A percentile compares a stretch with the other conserved stretches of the same genome.
Evolutionary conservation across 1,284 basidiomycete species (phyloP).

Genomic region (Chondrostereum purpureum): DNA sequence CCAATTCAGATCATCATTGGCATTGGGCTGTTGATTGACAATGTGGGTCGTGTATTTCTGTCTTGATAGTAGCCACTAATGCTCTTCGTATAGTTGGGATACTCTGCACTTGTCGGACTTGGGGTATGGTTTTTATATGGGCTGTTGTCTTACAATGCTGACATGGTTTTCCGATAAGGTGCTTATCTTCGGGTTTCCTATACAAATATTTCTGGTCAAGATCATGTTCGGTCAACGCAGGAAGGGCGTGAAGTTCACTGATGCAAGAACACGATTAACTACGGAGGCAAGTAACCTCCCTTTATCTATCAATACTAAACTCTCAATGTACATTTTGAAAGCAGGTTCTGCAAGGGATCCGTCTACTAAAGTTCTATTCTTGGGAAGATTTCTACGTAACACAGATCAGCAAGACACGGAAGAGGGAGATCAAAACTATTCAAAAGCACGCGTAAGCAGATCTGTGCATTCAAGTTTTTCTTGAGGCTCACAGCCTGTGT

Average conservation of each 20-base stretch:
- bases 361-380: slow-evolving; percentile 54
- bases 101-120: slow-evolving; percentile 66
- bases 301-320: background rate
- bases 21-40: slow-evolving; percentile 57
- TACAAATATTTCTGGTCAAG: slow-evolving; percentile 57
- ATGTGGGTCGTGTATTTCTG: slow-evolving; percentile 27
- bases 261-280: slow-evolving; percentile 60
- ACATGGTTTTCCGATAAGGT: no score
- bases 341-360: slow-evolving; percentile 56
- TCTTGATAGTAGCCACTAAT: background rate
- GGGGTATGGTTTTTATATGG: slow-evolving; percentile 25
- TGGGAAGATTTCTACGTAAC: slow-evolving; percentile 60
- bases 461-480: background rate
- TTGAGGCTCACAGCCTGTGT: background rate
- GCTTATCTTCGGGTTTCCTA: slow-evolving; percentile 52
- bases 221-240: slow-evolving; percentile 59
- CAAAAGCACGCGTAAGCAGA: slow-evolving; percentile 39
- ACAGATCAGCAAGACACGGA: slow-evolving; percentile 44
- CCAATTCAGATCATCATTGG: slow-evolving; percentile 59
- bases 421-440: slow-evolving; percentile 46
- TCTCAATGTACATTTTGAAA: no score
- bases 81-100: slow-evolving; percentile 43
- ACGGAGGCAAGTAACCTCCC: slow-evolving; percentile 37
- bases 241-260: slow-evolving; percentile 68
- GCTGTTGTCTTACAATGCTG: no score